Conservation (phyloP, 306 rosid species). For the Datisca glomerata region DNA sequence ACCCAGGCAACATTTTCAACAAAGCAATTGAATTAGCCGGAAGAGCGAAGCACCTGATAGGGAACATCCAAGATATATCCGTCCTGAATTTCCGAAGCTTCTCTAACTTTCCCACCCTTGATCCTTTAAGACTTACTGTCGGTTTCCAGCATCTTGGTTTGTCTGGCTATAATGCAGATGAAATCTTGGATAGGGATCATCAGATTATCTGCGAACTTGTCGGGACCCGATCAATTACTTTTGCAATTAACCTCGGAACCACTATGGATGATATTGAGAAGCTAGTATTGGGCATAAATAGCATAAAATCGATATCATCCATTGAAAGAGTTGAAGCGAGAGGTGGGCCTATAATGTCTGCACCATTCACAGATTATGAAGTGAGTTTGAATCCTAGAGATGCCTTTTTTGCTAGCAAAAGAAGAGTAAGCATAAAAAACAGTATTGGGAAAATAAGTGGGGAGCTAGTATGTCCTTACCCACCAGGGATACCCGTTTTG, state of each 20-base stretch:
- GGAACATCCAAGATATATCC: slow-evolving; percentile 36
- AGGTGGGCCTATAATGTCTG: slow-evolving; percentile 1
- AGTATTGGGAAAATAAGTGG: slow-evolving; percentile 63
- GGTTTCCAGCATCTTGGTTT: slow-evolving; percentile 67
- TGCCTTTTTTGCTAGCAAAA: slow-evolving; percentile 62
- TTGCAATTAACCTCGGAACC: slow-evolving; percentile 66
- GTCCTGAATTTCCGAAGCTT: slow-evolving; percentile 42
- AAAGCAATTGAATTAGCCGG: slow-evolving; percentile 39
- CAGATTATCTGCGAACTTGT: slow-evolving; percentile 68
- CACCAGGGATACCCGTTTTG: slow-evolving; percentile 77
- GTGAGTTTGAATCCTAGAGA: slow-evolving; percentile 66
- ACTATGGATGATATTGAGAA: slow-evolving; percentile 45
- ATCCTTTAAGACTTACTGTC: slow-evolving; percentile 66
- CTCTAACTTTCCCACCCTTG: slow-evolving; percentile 32
- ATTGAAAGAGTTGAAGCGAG: slow-evolving; percentile 16
- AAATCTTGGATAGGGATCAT: slow-evolving; percentile 35
- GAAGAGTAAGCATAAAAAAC: slow-evolving; percentile 34
- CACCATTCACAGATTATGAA: slow-evolving; percentile 37
- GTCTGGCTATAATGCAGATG: slow-evolving; percentile 82
- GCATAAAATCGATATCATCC: slow-evolving; percentile 24
- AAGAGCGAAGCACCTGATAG: slow-evolving; percentile 32
- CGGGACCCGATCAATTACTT: slow-evolving; percentile 54
- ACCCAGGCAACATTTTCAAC: slow-evolving; percentile 40
- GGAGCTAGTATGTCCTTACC: slow-evolving; percentile 76
- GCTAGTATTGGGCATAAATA: slow-evolving; percentile 48